A percentile compares a stretch with the other conserved stretches of the same genome.
phyloP scores from a whole-genome alignment of 164 flowering plant genomes.

The Cinnamomum micranthum region DNA sequence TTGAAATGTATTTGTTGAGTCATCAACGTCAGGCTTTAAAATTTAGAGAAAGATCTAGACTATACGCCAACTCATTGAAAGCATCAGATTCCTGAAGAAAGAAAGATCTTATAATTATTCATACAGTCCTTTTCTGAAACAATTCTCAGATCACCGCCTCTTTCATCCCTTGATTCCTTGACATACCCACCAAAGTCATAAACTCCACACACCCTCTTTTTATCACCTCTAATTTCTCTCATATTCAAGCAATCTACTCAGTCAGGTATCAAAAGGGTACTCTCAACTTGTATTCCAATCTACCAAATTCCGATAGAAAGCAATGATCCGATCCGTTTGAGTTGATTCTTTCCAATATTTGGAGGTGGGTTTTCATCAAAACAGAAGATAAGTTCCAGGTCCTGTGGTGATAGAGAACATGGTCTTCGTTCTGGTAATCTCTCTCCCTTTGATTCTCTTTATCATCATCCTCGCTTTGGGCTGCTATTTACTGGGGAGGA shows the following conservation, averaged over 20 bases:
- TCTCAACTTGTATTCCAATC: neutral
- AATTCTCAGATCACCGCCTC: neutral
- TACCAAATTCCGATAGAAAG: neutral
- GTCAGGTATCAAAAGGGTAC: neutral
- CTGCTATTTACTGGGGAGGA: constrained; percentile 58
- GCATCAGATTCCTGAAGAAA: neutral
- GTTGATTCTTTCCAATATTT: neutral
- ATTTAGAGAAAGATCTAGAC: neutral
- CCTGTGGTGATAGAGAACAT: constrained; percentile 21
- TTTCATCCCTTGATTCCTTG: neutral
- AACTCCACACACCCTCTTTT: neutral
- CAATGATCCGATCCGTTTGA: neutral
- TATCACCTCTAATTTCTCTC: neutral
- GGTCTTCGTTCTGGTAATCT: constrained; percentile 68
- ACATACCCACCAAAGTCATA: neutral
- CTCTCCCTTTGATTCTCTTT: constrained; percentile 56
- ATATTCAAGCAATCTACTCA: neutral
- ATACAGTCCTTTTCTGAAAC: neutral
- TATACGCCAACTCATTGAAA: neutral
- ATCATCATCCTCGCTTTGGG: constrained; percentile 54
- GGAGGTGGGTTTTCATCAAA: neutral
- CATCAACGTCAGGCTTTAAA: too few species aligned
- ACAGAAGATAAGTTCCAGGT: neutral
- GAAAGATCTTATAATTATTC: neutral
- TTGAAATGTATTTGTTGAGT: too few species aligned